phyloP scores from a whole-genome alignment of 345 rosid species.

The Murraya koenigii region DNA sequence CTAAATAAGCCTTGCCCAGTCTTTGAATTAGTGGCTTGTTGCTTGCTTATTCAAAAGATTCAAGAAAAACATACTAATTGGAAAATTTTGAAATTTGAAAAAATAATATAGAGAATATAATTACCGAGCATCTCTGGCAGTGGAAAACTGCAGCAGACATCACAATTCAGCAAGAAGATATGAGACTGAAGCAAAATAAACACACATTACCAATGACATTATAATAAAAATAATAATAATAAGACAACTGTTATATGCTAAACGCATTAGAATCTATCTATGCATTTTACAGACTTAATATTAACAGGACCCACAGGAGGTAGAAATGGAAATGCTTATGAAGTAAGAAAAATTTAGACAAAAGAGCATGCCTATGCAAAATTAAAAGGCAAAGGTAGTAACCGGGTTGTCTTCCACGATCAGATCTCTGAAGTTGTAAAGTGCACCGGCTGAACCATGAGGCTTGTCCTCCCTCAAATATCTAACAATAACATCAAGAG shows the following conservation, averaged over 20 bases:
- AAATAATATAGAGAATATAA: background rate
- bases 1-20: background rate
- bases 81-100: background rate
- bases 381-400: conserved; percentile 15
- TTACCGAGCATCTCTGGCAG: conserved; percentile 88
- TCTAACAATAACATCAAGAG: conserved; percentile 30
- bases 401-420: conserved; percentile 94
- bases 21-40: background rate
- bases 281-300: background rate
- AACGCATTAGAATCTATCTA: background rate
- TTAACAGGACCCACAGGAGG: conserved; percentile 2
- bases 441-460: conserved; percentile 92
- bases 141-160: conserved; percentile 96
- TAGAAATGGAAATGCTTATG: background rate
- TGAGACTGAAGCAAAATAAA: conserved; percentile 61
- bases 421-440: conserved; percentile 68
- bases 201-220: background rate
- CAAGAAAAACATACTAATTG: background rate
- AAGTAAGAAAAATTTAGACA: background rate
- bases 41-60: background rate
- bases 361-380: conserved; percentile 4
- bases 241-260: background rate
- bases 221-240: background rate
- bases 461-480: conserved; percentile 87
- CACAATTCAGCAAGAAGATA: conserved; percentile 88